These are phyloP conservation scores for Populus euphratica DNA, from an alignment of 345 rosid species.

Conservation along the genomic window DNA sequence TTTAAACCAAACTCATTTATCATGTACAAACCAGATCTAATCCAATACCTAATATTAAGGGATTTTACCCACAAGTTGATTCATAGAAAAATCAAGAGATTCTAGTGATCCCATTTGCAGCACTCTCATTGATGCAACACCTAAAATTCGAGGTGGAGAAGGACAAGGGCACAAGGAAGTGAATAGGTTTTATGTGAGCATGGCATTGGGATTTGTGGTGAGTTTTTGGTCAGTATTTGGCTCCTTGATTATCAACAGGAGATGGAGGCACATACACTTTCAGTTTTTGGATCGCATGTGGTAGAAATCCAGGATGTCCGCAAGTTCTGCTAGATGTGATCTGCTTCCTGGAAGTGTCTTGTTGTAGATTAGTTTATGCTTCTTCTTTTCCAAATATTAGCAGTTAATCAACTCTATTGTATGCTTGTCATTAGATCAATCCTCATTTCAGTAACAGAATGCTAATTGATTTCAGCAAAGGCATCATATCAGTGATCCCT, in stretches of 20 bases:
- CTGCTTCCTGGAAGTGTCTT: neutral
- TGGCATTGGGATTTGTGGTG: slow-evolving; percentile 8
- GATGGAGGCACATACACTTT: slow-evolving; percentile 7
- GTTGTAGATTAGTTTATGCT: neutral
- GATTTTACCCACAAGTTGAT: neutral
- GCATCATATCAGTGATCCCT: neutral
- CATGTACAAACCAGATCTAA: no score
- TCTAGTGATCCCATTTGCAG: neutral
- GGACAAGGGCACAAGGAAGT: neutral
- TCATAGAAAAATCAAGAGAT: no score
- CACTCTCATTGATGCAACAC: neutral
- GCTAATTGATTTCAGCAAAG: neutral
- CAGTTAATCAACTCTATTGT: neutral
- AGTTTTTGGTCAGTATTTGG: slow-evolving; percentile 1
- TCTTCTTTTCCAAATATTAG: neutral
- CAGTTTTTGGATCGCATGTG: neutral
- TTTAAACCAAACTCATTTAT: no score
- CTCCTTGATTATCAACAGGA: neutral
- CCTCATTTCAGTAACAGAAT: neutral
- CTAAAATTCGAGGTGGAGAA: neutral
- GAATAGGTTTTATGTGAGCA: slow-evolving; percentile 2
- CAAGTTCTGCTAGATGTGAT: neutral
- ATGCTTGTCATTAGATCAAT: neutral
- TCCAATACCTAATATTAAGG: no score
- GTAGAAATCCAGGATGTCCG: neutral